Conservation (phyloP, 208 protist genomes). For the Leishmania tarentolae region DNA sequence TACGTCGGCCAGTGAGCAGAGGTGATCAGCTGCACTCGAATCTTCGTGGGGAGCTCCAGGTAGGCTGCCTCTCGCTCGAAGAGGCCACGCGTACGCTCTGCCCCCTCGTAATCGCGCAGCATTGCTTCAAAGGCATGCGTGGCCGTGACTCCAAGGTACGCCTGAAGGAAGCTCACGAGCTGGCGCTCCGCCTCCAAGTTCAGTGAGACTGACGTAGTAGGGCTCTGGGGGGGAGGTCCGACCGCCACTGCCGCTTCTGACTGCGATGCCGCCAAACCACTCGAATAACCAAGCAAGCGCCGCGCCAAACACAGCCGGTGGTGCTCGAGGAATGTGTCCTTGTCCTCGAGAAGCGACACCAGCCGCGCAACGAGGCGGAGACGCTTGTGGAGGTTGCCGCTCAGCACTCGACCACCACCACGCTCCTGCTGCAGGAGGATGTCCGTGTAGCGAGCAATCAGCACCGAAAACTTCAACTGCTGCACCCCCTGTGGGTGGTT, state of each 20-base stretch:
- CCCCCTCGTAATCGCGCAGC: conserved; percentile 62
- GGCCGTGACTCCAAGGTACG: conserved; percentile 37
- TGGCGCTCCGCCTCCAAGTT: conserved; percentile 57
- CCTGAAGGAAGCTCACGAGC: conserved; percentile 50
- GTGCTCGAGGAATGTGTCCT: conserved; percentile 68
- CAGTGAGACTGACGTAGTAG: not conserved
- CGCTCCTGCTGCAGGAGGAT: conserved; percentile 32
- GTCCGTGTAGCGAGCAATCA: conserved; percentile 61
- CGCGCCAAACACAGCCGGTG: conserved; percentile 51
- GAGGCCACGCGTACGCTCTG: conserved; percentile 19
- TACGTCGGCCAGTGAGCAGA: conserved; percentile 49
- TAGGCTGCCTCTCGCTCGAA: conserved; percentile 37
- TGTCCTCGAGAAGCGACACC: conserved; percentile 55
- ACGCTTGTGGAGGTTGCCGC: conserved; percentile 16
- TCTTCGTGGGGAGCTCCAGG: conserved; percentile 22
- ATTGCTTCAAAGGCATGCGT: conserved; percentile 65
- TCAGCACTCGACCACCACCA: conserved; percentile 21
- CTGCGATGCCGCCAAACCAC: not conserved
- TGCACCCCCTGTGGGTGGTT: conserved; percentile 20
- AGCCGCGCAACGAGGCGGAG: conserved; percentile 38
- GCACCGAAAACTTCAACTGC: conserved; percentile 35
- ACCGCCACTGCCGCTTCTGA: not conserved
- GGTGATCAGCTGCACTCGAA: conserved; percentile 49
- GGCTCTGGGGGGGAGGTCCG: not conserved
- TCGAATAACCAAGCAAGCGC: conserved; percentile 42